Evolutionary conservation across 352 stramenopile species (phyloP).

Genomic region (Globisporangium lucens): DNA sequence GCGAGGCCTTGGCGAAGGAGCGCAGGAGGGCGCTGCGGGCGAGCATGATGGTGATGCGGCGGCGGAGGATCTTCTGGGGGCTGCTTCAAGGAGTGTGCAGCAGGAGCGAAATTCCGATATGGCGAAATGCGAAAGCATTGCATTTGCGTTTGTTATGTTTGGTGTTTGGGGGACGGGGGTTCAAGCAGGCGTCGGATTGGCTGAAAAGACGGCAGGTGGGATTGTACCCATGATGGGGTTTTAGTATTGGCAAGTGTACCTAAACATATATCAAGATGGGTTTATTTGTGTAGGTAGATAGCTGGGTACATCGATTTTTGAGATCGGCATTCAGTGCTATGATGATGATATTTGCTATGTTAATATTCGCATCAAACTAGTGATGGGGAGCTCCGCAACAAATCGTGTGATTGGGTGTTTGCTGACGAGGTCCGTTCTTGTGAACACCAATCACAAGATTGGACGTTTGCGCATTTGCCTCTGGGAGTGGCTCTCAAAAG

Average conservation of each 20-base stretch:
- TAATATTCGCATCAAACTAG: not conserved
- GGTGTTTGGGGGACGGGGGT: not conserved
- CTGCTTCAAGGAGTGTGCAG: not conserved
- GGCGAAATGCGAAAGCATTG: not conserved
- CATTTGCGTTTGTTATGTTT: not conserved
- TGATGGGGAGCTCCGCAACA: not conserved
- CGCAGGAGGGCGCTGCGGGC: conserved; percentile 13
- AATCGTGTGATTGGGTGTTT: conserved; percentile 12
- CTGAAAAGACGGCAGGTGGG: not conserved
- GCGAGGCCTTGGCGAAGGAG: not conserved
- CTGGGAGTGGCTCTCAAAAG: not conserved
- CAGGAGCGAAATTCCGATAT: conserved; percentile 12
- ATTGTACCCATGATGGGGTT: not conserved
- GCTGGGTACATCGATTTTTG: not conserved
- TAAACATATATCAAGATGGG: not conserved
- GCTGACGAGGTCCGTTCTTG: not conserved
- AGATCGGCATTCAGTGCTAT: not conserved
- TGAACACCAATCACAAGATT: conserved; percentile 1
- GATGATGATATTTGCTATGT: not conserved
- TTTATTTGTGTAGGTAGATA: not conserved
- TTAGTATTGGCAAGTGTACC: not conserved
- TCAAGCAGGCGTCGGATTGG: conserved; percentile 10
- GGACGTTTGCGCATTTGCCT: conserved; percentile 22
- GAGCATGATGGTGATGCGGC: conserved; percentile 7
- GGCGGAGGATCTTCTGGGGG: not conserved